Base-by-base conservation (phyloP, 1,284 basidiomycete species). In the Boletellus deceptivus region DNA sequence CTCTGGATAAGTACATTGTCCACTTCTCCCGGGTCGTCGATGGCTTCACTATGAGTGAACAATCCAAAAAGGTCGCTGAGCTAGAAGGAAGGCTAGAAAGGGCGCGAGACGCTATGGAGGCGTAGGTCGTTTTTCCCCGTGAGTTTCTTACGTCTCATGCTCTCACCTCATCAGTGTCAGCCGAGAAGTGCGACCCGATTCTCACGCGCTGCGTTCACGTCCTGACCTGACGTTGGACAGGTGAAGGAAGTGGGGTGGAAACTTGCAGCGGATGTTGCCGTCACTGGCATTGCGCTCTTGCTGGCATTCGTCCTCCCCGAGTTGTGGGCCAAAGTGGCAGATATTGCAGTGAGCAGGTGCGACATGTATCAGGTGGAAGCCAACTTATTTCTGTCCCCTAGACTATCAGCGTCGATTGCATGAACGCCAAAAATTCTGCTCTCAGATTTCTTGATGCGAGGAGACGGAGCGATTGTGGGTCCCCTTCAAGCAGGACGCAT, bases 201-300 rank as follows among this genome's bases (percentile, higher is more conserved):
- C 0, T 33, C 17, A n/a, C 6, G 10, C 24, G 4, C 27, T 33
- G 6, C 13, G 16, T 6, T 14, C 3, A 27, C 31, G 13, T 36
- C 11, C 48, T 59, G 41, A 59, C 33, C 9, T 17, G 2, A 29
- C 29, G 25, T 31, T 20, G 31, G 8, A 22, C 34, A 60, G 59
- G 40, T 60, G 27, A 63, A 56, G 44, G 49, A 53, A 38, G 6
- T 60, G 17, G 58, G 49, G 16, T 59, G 55, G 52, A 59, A 61
- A 27, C 43, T 60, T 2, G 55, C 50, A 8, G 14, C 35, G 13
- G 56, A 63, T 3, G 22, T 63, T 14, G 38, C 59, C 18, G 17
- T 63, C 17, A 34, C 49, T n/a, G 59, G 59, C 17, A 47, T 63
- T 10, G 35, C 60, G 0, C 18, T 61, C 17, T 34, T 63, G 4